A percentile compares a stretch with the other conserved stretches of the same genome.
These are phyloP conservation scores for Yamadazyma triangularis DNA, from an alignment of 1,139 yeast genomes.

Conservation along the genomic window DNA sequence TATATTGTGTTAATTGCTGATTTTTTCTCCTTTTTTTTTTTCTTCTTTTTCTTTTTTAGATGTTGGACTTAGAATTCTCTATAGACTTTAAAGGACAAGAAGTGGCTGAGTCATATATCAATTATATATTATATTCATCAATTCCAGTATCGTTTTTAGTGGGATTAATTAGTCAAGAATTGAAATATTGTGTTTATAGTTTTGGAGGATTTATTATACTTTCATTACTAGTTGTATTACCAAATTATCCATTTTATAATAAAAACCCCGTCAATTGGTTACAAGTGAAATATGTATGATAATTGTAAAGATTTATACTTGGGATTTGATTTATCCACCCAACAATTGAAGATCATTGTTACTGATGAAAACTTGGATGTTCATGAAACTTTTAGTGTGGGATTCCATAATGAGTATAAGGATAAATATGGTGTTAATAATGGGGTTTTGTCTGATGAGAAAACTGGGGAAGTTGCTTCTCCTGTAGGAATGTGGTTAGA, in stretches of 20 bases:
- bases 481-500: conserved; percentile 91
- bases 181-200: conserved; percentile 30
- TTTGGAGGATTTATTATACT: conserved; percentile 32
- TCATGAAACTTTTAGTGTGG: conserved; percentile 57
- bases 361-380: conserved; percentile 52
- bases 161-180: conserved; percentile 43
- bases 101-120: conserved; percentile 26
- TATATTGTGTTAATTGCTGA: no score
- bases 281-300: conserved; percentile 21
- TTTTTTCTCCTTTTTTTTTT: no score
- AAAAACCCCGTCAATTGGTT: conserved; percentile 43
- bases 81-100: conserved; percentile 63
- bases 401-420: conserved; percentile 63
- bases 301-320: conserved; percentile 34
- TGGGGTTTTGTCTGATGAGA: conserved; percentile 60
- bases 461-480: conserved; percentile 58
- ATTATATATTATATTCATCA: conserved; percentile 15
- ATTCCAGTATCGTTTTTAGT: conserved; percentile 33
- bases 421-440: conserved; percentile 55
- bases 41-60: not conserved
- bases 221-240: conserved; percentile 39
- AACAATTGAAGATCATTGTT: conserved; percentile 75
- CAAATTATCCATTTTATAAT: conserved; percentile 55
- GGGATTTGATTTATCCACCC: conserved; percentile 88
- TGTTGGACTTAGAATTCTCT: conserved; percentile 41